Conservation (phyloP, 192 early-diverging fungal species). For the Helicostylum pulchrum region DNA sequence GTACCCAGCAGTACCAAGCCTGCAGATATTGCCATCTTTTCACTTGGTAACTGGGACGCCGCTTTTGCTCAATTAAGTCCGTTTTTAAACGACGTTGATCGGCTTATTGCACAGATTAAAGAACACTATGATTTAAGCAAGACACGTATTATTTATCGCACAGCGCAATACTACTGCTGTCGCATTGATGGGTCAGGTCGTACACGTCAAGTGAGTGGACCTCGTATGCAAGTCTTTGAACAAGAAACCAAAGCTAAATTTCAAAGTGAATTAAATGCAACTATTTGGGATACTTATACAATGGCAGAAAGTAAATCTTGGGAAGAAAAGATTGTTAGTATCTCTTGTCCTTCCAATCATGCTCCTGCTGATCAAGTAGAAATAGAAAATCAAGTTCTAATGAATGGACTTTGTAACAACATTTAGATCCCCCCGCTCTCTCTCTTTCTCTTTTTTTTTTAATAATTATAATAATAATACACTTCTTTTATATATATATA, state of each 20-base stretch:
- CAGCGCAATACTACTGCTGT: constrained; percentile 55
- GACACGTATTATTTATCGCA: constrained; percentile 39
- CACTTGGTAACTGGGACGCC: constrained; percentile 52
- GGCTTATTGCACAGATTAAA: constrained; percentile 30
- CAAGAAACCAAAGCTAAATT: constrained; percentile 24
- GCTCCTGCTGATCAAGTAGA: constrained; percentile 47
- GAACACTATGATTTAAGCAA: constrained; percentile 22
- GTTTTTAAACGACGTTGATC: constrained; percentile 28
- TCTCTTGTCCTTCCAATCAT: constrained; percentile 46
- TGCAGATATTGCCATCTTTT: constrained; percentile 34
- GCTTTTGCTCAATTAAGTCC: constrained; percentile 36
- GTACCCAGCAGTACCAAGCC: constrained; percentile 17
- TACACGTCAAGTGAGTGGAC: constrained; percentile 28
- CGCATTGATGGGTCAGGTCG: constrained; percentile 31
- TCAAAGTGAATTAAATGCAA: constrained; percentile 20
- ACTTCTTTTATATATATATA: neutral
- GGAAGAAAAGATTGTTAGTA: constrained; percentile 22
- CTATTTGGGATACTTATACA: constrained; percentile 42
- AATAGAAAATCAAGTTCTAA: constrained; percentile 46
- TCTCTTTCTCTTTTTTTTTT: neutral
- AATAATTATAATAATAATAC: constrained; percentile 1
- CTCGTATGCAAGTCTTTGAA: constrained; percentile 31
- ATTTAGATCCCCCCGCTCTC: neutral
- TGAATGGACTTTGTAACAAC: constrained; percentile 39
- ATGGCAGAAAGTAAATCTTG: constrained; percentile 37